Evolutionary conservation across 1,139 yeast species (phyloP), one percentile per base, ranked within the genome.

Genomic region (Meyerozyma guilliermondii): DNA sequence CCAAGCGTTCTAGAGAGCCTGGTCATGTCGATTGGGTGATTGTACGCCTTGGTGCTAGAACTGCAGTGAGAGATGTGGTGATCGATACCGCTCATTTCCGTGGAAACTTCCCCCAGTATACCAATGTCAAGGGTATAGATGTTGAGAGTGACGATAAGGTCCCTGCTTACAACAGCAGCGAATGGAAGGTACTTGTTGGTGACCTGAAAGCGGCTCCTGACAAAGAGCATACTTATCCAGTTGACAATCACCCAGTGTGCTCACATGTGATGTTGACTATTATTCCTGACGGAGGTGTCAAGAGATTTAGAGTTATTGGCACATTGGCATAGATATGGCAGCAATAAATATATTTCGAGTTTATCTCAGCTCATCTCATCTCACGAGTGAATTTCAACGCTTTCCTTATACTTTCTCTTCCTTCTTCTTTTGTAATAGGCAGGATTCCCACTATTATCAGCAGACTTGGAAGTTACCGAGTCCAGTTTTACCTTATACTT

Each of bases 221-320:
- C 61, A 69, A 72, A 48, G 96, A 87, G 59, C 96, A 89, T 58
- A 65, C 59, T 26, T 87, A 66, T 60, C 62, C 62, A 10, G 63
- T 73, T 27, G 53, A 58, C 18, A 53, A 55, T 11, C 53, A 51
- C 4, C 44, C 50, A 1, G 48, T 49, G 4, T 73, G 59, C 52
- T 75, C 92, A 6, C 95, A 88, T 58, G 87, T 88, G 28, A 78
- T 82, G 57, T 61, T 91, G 51, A 81, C 87, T 14, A 85, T 91
- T 60, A 85, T 89, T 49, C 98, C 98, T 26, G 98, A 91, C 58
- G 98, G 98, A 42, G 98, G 98, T 48, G 88, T 89, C 44, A 91
- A 91, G 72, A 78, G 98, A 61, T 66, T 91, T 37, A 77, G 96
- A 52, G 92, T 88, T 26, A 78, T 79, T 57, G 98, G 97, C 31